Evolutionary conservation across 306 rosid species (phyloP), one percentile per base, ranked within the genome.

Genomic region (Vicia sativa): DNA sequence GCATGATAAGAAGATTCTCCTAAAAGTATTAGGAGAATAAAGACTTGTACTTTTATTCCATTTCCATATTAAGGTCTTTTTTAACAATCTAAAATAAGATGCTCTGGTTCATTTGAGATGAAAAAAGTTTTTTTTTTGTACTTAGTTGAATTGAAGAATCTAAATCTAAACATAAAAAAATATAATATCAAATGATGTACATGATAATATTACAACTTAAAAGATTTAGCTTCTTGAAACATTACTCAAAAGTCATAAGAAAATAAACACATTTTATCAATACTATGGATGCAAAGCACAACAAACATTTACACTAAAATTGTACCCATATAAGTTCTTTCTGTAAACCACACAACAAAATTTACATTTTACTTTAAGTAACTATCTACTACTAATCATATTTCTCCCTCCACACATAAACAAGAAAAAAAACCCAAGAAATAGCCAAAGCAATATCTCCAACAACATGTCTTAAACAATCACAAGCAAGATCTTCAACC

Each of bases 381-480:
- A 52, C 14, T 19, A 52, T 2, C 28, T 25, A 50, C 37, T 26
- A 12, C 77, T 85, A 92, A 80, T 92, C 98, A 68, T 89, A 92
- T 75, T 92, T 92, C 68, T 92, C 98, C 57, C 87, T 90, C 96
- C 96, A 87, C 11, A 89, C 78, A 65, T 69, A 87, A 43, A 86
- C 79, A 82, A 90, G 89, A 69, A 90, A 81, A 76, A 84, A 79
- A 19, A 78, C 77, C 98, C 98, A 92, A 0, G 99, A 88, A 66
- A 82, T 65, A 2, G 90, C 97, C 79, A 93, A 80, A 3, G 84
- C 82, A 58, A 93, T 28, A 79, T 92, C 93, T 35, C 98, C 98
- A 44, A 74, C 68, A 19, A 74, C 96, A 54, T 84, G 93, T 44
- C 89, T 83, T 0, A 90, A 89, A 87, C 96, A 92, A 28, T 86